Evolutionary conservation across 441 rosid genomes (phyloP), one percentile per base, ranked within the genome.

Genomic region (Populus tomentosa): DNA sequence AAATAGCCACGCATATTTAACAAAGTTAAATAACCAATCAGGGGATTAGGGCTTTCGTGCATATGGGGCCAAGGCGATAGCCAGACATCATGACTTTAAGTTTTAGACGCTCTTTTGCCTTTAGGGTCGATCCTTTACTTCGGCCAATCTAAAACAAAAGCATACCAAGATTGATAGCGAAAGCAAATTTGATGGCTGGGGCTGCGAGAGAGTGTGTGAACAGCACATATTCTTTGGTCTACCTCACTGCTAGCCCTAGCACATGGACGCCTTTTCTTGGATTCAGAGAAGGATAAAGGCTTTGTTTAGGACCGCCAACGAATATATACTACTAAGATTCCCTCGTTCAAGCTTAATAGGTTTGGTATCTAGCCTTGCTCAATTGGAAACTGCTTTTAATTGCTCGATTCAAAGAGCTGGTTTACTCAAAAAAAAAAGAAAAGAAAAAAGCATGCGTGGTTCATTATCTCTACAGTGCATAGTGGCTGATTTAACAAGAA

Each of bases 161-260:
- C 32, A 30, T 10, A 56, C 7, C 56, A 14, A 23, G 69, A 61
- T 1, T 9, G 80, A 71, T 68, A 28, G 75, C 53, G 76, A 84
- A 86, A 84, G 85, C 85, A 86, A 80, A 56, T 74, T 81, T 75
- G 81, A 80, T 87, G 94, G 90, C 69, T 71, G 78, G 86, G 89
- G 89, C 77, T 74, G 70, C 35, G 67, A 36, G 65, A 40, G 68
- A 20, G 66, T 32, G 46, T 68, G 18, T 21, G 67, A 36, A 24
- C 70, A 81, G 89, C 68, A 86, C 87, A 88, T 74, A 85, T 88
- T 87, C 91, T 80, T 70, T 28, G 33, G n/a, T 53, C 61, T 1
- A 0, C n/a, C 61, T 6, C 61, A 18, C 61, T 16, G 61, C 0
- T 18, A 53, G n/a, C 0, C 61, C 61, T 53, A 35, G 7, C 18